Evolutionary conservation across 306 rosid genomes (phyloP).

Genomic region (Begonia masoniana): DNA sequence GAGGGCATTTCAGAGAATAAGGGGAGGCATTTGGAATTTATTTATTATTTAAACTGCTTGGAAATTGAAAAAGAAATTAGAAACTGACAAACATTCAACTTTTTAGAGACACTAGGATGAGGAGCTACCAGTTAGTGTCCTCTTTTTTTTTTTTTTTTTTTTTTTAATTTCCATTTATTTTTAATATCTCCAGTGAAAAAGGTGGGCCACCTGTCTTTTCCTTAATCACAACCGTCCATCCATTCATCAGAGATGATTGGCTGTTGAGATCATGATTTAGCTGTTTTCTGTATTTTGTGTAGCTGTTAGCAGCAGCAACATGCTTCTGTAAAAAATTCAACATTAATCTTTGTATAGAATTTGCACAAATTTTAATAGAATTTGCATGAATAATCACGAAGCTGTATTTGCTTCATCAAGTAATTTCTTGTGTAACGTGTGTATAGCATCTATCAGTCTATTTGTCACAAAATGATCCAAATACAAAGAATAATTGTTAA

Average conservation of each 20-base stretch:
- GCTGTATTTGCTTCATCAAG: too few species aligned
- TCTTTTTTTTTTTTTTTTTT: too few species aligned
- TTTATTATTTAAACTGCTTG: conserved; percentile 14
- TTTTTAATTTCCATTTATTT: too few species aligned
- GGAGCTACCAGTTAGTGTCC: conserved; percentile 1
- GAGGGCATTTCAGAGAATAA: conserved; percentile 1
- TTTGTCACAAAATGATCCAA: neutral
- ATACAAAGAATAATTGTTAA: neutral
- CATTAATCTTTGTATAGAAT: too few species aligned
- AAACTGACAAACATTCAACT: conserved; percentile 22
- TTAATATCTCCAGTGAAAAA: too few species aligned
- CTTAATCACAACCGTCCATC: neutral
- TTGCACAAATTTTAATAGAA: too few species aligned
- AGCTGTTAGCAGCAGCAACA: neutral
- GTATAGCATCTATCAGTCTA: neutral
- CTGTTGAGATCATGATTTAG: too few species aligned
- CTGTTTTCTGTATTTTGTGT: too few species aligned
- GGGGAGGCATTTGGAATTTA: neutral
- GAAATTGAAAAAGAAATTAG: conserved; percentile 21
- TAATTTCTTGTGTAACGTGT: neutral
- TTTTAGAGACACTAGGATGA: conserved; percentile 21
- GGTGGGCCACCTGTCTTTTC: neutral
- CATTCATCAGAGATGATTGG: neutral
- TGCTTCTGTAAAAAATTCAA: neutral
- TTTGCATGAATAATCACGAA: too few species aligned